Evolutionary conservation across 1,284 basidiomycete species (phyloP).

Genomic region (Inonotus hispidus): DNA sequence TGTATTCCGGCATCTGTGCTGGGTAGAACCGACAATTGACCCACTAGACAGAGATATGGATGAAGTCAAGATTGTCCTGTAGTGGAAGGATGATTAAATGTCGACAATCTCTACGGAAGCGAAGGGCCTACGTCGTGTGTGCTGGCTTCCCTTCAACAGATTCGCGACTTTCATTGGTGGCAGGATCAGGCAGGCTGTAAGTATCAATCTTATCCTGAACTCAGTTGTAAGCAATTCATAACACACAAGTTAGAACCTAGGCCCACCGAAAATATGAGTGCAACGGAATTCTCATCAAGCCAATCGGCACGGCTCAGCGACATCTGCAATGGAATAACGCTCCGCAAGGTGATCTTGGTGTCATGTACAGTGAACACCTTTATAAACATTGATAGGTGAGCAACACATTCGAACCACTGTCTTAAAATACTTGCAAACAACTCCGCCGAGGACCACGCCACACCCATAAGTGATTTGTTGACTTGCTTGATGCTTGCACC

Average conservation of each 20-base stretch:
- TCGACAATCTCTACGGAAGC: background rate
- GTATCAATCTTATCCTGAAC: constrained; percentile 10
- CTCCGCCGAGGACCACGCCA: constrained; percentile 13
- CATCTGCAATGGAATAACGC: constrained; percentile 4
- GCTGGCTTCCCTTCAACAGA: constrained; percentile 1
- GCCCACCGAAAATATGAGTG: constrained; percentile 1
- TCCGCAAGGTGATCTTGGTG: background rate
- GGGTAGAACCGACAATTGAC: background rate
- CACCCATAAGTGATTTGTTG: background rate
- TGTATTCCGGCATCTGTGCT: background rate
- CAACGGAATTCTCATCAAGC: background rate
- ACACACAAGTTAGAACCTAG: background rate
- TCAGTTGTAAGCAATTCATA: background rate
- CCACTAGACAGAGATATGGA: background rate
- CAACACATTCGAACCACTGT: background rate
- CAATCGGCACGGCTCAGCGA: background rate
- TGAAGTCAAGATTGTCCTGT: constrained; percentile 7
- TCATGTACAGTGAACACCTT: constrained; percentile 6
- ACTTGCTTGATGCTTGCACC: background rate
- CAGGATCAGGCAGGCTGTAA: constrained; percentile 7
- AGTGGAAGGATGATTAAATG: background rate
- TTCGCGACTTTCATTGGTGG: background rate
- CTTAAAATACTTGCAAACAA: constrained; percentile 3
- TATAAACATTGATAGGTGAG: background rate
- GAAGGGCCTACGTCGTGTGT: constrained; percentile 5